phyloP scores from a whole-genome alignment of 2,329 filamentous ascomycete genomes.

The Colletotrichum cordylinicola region DNA sequence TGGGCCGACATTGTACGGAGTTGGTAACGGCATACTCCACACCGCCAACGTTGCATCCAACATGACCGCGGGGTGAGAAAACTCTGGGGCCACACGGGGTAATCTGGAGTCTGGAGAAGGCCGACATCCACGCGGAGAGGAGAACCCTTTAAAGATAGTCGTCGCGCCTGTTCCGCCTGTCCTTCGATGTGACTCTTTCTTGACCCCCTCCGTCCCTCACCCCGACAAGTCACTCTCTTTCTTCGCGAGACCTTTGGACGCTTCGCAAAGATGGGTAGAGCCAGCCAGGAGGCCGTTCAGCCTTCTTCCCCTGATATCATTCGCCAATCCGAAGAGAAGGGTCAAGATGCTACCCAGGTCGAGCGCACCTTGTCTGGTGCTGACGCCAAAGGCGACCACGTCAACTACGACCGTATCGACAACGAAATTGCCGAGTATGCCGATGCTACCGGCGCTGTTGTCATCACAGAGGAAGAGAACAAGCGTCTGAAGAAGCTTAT shows the following conservation, averaged over 20 bases:
- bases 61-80: not conserved
- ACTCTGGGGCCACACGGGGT: conserved; percentile 3
- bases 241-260: not conserved
- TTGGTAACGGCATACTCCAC: not conserved
- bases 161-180: not conserved
- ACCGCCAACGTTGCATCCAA: not conserved
- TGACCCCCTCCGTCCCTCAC: not conserved
- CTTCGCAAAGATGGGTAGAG: not conserved
- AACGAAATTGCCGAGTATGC: conserved; percentile 75
- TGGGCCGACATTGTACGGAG: not conserved
- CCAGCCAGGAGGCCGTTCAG: not conserved
- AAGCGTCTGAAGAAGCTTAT: conserved; percentile 51
- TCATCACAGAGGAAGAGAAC: conserved; percentile 58
- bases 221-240: not conserved
- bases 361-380: conserved; percentile 25
- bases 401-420: conserved; percentile 53
- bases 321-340: not conserved
- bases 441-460: conserved; percentile 38
- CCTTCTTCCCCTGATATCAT: not conserved
- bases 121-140: not conserved
- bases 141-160: not conserved
- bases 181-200: not conserved
- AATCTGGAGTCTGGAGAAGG: conserved; percentile 5
- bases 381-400: conserved; percentile 9
- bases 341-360: conserved; percentile 24